These are phyloP conservation scores for Vanderwaltozyma tropicalis DNA, from an alignment of 805 yeast genomes.

Conservation along the genomic window DNA sequence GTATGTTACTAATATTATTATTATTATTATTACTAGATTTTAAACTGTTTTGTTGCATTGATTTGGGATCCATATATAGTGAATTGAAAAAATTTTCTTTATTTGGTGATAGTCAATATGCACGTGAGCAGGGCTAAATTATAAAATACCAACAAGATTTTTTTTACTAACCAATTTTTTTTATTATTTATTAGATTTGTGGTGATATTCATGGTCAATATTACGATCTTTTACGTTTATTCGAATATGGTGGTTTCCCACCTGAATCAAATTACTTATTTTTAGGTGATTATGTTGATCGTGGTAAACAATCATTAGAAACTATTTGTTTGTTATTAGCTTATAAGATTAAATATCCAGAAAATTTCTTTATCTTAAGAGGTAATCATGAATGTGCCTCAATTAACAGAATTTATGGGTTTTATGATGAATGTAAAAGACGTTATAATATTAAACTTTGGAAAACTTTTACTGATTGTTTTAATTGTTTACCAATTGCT, in stretches of 20 bases:
- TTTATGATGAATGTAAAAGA: conserved; percentile 97
- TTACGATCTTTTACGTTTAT: conserved; percentile 86
- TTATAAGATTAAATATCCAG: conserved; percentile 96
- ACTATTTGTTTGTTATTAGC: conserved; percentile 90
- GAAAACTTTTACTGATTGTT: conserved; percentile 98
- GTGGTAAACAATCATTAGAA: conserved; percentile 96
- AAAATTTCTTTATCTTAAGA: conserved; percentile 89
- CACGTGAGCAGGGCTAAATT: no score
- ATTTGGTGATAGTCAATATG: no score
- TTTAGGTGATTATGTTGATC: conserved; percentile 94
- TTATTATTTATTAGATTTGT: conserved; percentile 42
- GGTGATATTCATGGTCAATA: conserved; percentile 99
- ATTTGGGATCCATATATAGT: no score
- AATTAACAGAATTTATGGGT: conserved; percentile 94
- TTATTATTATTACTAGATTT: not conserved
- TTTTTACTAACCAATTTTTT: conserved; percentile 8
- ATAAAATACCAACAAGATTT: not conserved
- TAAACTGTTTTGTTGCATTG: not conserved
- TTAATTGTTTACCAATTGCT: conserved; percentile 96
- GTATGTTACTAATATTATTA: conserved; percentile 37
- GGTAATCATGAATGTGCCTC: conserved; percentile 99
- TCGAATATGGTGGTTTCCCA: conserved; percentile 98
- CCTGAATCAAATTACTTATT: conserved; percentile 96
- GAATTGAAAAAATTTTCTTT: no score
- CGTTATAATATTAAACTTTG: conserved; percentile 96